Conservation (phyloP, 805 yeast genomes). For the Zygoascus biomembranicola region DNA sequence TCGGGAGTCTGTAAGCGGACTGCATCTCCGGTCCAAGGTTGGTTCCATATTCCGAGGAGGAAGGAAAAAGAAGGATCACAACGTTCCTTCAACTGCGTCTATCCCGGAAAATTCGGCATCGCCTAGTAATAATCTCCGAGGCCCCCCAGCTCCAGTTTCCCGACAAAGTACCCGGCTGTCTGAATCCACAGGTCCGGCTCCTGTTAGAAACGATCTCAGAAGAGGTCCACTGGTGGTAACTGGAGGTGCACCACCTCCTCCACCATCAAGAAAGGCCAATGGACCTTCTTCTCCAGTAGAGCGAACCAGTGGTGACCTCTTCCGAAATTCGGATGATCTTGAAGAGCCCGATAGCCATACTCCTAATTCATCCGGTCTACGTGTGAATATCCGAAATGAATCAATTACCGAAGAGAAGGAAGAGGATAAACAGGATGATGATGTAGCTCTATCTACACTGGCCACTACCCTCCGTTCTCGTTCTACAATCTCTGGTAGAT, state of each 20-base stretch:
- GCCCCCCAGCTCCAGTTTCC: constrained; percentile 3
- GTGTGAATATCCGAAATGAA: constrained; percentile 20
- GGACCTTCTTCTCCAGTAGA: constrained; percentile 8
- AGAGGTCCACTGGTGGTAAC: background rate
- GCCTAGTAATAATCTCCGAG: background rate
- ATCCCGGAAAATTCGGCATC: constrained; percentile 2
- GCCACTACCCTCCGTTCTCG: constrained; percentile 25
- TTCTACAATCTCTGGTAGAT: constrained; percentile 23
- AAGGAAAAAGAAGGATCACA: constrained; percentile 17
- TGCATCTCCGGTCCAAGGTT: constrained; percentile 25
- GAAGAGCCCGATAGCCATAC: constrained; percentile 3
- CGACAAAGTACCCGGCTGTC: constrained; percentile 6
- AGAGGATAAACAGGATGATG: constrained; percentile 16
- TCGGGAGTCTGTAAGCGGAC: background rate
- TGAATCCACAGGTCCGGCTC: background rate
- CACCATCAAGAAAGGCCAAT: constrained; percentile 18
- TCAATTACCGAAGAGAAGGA: constrained; percentile 20
- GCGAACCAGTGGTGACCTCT: background rate
- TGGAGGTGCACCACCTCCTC: constrained; percentile 14
- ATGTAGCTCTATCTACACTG: constrained; percentile 24
- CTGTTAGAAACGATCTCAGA: background rate
- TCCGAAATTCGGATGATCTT: constrained; percentile 5
- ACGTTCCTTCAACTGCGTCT: background rate
- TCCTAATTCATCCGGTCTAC: constrained; percentile 8
- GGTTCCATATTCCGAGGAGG: constrained; percentile 30